Evolutionary conservation across 768 basidiomycete species (phyloP), one percentile per base, ranked within the genome.

Genomic region (Termitomyces sp.): DNA sequence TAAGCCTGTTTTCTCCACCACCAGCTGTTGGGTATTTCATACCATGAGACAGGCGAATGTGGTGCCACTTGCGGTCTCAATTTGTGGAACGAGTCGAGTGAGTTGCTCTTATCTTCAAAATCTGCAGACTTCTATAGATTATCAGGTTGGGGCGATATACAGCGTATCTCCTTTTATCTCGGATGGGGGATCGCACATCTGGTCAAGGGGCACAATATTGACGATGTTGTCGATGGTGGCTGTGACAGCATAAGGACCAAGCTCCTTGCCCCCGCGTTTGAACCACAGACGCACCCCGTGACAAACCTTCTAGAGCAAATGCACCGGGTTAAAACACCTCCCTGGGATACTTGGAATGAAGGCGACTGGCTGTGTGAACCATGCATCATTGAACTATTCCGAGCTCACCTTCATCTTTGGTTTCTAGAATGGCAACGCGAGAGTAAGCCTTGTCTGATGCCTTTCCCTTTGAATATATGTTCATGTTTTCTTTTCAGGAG

Each of bases 351-450:
- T 11, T 72, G 70, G 72, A 44, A 60, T 13, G 64, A 63, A 39
- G 59, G 60, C 16, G 66, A 70, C 27, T 68, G 68, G 62, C n/a
- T 72, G n/a, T 73, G 72, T 55, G 55, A 59, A 53, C 23, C 47
- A 1, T 73, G 71, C 51, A 62, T 74, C 47, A 45, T 36, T 4
- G 54, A 55, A 46, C 40, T 74, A 25, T n/a, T 71, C 4, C 22
- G 41, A 10, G 50, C 38, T 12, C 67, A 71, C 47, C 57, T 71
- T 13, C 64, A 67, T 27, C 53, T 67, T 16, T 71, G 68, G 68
- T 50, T 64, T 1, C 50, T 69, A 12, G 59, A 60, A 16, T 50
- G 53, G 13, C 66, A 64, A 44, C 49, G 56, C 45, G 57, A 61
- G 46, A 41, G 68, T 68, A 33, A 32, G 62, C 33, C 27, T 41